Percentiles rank a stretch among this genome's conserved stretches.
These are phyloP conservation scores for Thalassiosira mediterranea DNA, from an alignment of 352 stramenopile genomes.

Conservation along the genomic window DNA sequence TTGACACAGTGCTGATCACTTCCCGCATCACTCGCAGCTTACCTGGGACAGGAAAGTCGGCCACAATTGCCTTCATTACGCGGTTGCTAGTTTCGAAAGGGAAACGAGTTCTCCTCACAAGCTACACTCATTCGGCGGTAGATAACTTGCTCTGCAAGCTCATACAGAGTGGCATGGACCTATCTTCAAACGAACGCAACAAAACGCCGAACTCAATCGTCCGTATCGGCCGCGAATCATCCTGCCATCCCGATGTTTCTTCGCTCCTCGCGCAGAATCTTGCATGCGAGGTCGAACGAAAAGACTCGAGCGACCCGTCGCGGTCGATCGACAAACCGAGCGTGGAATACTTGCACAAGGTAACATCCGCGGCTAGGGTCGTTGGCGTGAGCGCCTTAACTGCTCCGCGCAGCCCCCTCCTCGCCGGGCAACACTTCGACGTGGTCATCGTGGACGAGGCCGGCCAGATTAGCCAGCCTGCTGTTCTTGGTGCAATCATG, in stretches of 20 bases:
- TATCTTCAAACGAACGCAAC: constrained; percentile 24
- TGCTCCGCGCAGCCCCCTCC: constrained; percentile 64
- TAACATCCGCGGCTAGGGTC: constrained; percentile 74
- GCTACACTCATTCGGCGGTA: constrained; percentile 98
- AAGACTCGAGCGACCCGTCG: constrained; percentile 1
- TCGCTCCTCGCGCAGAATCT: constrained; percentile 58
- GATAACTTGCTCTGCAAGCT: constrained; percentile 97
- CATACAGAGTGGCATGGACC: constrained; percentile 71
- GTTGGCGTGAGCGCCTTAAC: constrained; percentile 79
- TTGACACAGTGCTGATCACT: neutral
- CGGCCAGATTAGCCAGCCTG: constrained; percentile 96
- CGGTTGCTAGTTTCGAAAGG: constrained; percentile 90
- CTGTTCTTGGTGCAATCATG: constrained; percentile 91
- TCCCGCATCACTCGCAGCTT: neutral
- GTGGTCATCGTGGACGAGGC: constrained; percentile 98
- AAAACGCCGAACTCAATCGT: constrained; percentile 51
- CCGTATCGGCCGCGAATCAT: constrained; percentile 63
- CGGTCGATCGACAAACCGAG: constrained; percentile 40
- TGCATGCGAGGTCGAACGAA: constrained; percentile 44
- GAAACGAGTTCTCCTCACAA: constrained; percentile 94
- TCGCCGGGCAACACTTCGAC: constrained; percentile 90
- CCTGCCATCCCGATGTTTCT: constrained; percentile 63
- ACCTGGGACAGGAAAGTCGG: constrained; percentile 93
- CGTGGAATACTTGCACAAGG: constrained; percentile 56
- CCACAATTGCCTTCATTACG: constrained; percentile 93